These are phyloP conservation scores for Kwoniella europaea DNA, from an alignment of 768 basidiomycete species.

Conservation along the genomic window DNA sequence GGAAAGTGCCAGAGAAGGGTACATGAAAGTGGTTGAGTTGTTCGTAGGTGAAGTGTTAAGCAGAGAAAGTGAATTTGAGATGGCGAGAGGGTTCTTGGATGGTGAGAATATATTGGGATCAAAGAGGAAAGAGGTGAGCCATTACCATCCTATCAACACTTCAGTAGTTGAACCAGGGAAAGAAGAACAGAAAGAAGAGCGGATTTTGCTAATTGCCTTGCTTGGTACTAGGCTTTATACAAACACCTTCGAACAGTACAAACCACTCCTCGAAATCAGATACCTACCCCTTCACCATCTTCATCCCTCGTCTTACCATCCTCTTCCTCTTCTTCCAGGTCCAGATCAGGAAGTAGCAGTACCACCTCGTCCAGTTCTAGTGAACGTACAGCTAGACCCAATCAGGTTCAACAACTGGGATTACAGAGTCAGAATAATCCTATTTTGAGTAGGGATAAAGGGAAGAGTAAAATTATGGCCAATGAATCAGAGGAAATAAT, in stretches of 20 bases:
- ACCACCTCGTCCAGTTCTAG: slow-evolving; percentile 41
- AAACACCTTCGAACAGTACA: slow-evolving; percentile 41
- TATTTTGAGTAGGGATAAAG: neutral
- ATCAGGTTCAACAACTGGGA: slow-evolving; percentile 2
- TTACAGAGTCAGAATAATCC: neutral
- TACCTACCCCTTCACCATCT: slow-evolving; percentile 36
- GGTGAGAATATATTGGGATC: slow-evolving; percentile 45
- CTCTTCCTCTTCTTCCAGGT: neutral
- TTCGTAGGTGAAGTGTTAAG: slow-evolving; percentile 49
- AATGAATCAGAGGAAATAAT: neutral
- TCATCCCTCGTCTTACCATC: slow-evolving; percentile 32
- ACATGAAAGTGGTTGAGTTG: slow-evolving; percentile 49
- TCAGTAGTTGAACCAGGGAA: neutral
- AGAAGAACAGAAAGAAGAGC: neutral
- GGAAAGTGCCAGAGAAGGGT: slow-evolving; percentile 45
- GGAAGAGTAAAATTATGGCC: slow-evolving; percentile 15
- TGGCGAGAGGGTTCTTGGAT: slow-evolving; percentile 51
- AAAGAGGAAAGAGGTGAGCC: slow-evolving; percentile 52
- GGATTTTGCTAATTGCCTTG: no score
- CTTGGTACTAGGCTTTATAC: slow-evolving; percentile 31
- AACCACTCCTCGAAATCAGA: slow-evolving; percentile 13
- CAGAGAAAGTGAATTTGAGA: slow-evolving; percentile 51
- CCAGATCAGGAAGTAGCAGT: slow-evolving; percentile 23
- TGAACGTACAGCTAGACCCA: slow-evolving; percentile 42
- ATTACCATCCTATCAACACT: no score